Evolutionary conservation across 106 monocot species (phyloP).

Genomic region (Dendrobium officinale): DNA sequence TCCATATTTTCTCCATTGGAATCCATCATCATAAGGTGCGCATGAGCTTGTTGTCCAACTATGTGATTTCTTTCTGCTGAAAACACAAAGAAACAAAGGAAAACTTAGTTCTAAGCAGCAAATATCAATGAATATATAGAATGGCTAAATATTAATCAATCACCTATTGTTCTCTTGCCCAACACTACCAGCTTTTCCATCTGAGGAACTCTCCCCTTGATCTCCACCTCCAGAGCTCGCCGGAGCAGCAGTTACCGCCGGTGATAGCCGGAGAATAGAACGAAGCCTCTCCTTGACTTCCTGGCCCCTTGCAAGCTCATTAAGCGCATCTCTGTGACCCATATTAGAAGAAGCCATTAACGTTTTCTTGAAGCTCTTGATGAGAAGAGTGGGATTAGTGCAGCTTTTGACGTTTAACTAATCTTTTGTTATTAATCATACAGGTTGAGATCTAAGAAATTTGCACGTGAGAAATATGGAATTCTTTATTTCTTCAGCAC

Average conservation of each 20-base stretch:
- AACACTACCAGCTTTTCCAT: too few species aligned
- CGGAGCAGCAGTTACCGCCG: too few species aligned
- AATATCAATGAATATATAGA: too few species aligned
- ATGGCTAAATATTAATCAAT: too few species aligned
- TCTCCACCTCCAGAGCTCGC: too few species aligned
- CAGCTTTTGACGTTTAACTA: not conserved
- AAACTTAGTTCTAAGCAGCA: too few species aligned
- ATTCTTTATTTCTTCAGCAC: too few species aligned
- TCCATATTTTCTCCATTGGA: slow-evolving; percentile 28
- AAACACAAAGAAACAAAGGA: too few species aligned
- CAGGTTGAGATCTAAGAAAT: not conserved
- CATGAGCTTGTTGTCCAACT: slow-evolving; percentile 6
- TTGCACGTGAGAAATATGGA: not conserved
- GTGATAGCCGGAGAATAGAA: not conserved
- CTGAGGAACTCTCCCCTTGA: too few species aligned
- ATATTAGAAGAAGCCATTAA: not conserved
- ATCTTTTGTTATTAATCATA: not conserved
- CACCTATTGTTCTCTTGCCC: too few species aligned
- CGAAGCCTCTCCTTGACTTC: not conserved
- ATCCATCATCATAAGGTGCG: slow-evolving; percentile 19
- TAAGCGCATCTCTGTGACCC: not conserved
- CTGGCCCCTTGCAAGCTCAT: not conserved
- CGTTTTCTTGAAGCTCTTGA: not conserved
- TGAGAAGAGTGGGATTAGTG: not conserved
- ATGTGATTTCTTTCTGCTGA: too few species aligned